Evolutionary conservation across 768 basidiomycete genomes (phyloP), one percentile per base, ranked within the genome.

Genomic region (Mycena indigotica): DNA sequence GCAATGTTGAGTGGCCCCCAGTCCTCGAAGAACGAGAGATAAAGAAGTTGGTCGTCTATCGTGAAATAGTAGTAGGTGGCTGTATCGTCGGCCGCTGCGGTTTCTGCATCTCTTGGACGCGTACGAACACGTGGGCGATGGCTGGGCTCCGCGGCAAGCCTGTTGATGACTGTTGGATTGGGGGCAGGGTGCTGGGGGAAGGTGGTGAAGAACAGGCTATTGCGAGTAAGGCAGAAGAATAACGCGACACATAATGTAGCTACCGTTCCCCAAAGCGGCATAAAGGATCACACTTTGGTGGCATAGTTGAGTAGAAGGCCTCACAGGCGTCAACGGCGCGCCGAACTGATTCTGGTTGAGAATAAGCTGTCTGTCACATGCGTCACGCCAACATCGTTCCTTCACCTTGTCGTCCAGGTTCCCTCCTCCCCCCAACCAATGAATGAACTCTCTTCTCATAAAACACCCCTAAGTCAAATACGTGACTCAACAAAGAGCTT

Each of bases 11-110:
- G 79, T 28, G 94, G 94, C 15, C 94, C 94, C 87, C 92, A 95
- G 72, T 97, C 94, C 70, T 93, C 87, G 71, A 90, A 95, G 82
- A 97, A 97, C 28, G 90, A 92, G 63, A 94, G 83, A 77, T 97
- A 97, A 64, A 89, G 81, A 32, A 97, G 81, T 63, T 93, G 89
- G 79, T 95, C 89, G 73, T 97, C 94, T 75, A 96, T 85, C 55
- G 90, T 92, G 77, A 96, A 94, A 75, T 89, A 96, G 75, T 92
- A 91, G 72, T 91, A 92, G 52, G 82, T 80, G 55, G 87, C 84
- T 62, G 84, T 80, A 63, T 89, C 88, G 65, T 93, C 89, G 23
- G 88, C 84, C 16, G 89, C 81, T 24, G 83, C 77, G 40, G 85
- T 81, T 28, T 84, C 81, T n/a, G 82, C 81, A 35, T 77, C 82